Evolutionary conservation across 2,329 filamentous ascomycete species (phyloP).

Genomic region (Amesomyces nigricolor): DNA sequence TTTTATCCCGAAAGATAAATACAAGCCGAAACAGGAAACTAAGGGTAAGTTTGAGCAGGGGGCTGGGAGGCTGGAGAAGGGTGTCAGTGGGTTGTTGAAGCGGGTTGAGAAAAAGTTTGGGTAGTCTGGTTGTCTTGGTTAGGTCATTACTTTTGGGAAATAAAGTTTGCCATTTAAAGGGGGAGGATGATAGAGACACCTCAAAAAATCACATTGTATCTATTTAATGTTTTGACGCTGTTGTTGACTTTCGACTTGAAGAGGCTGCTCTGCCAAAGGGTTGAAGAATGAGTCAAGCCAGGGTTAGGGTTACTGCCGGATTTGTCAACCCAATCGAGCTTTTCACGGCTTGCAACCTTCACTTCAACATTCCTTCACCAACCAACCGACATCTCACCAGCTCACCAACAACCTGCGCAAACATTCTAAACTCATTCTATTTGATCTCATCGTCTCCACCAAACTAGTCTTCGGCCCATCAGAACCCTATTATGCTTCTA

Average conservation of each 20-base stretch:
- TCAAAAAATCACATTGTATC: too few species aligned
- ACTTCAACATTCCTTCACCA: conserved; percentile 9
- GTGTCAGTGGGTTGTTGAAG: conserved; percentile 66
- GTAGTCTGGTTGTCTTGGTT: conserved; percentile 24
- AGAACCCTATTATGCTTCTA: conserved; percentile 21
- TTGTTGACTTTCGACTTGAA: too few species aligned
- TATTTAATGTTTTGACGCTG: too few species aligned
- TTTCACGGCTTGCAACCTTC: conserved; percentile 4
- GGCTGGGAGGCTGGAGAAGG: conserved; percentile 62
- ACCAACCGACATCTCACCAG: background rate
- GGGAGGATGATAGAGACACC: too few species aligned
- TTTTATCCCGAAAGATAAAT: conserved; percentile 58
- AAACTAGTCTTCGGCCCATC: background rate
- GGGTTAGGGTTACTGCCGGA: conserved; percentile 12
- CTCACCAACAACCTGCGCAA: background rate
- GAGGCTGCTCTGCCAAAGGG: too few species aligned
- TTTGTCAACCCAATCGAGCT: conserved; percentile 11
- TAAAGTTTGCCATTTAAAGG: background rate
- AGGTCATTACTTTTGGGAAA: too few species aligned
- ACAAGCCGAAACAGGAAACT: conserved; percentile 41
- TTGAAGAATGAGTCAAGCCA: background rate
- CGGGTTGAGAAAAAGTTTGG: conserved; percentile 73
- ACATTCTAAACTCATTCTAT: background rate
- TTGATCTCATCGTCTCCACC: background rate
- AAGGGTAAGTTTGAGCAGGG: conserved; percentile 57